Evolutionary conservation across 768 basidiomycete species (phyloP), one percentile per base, ranked within the genome.

Genomic region (Exsudoporus frostii): DNA sequence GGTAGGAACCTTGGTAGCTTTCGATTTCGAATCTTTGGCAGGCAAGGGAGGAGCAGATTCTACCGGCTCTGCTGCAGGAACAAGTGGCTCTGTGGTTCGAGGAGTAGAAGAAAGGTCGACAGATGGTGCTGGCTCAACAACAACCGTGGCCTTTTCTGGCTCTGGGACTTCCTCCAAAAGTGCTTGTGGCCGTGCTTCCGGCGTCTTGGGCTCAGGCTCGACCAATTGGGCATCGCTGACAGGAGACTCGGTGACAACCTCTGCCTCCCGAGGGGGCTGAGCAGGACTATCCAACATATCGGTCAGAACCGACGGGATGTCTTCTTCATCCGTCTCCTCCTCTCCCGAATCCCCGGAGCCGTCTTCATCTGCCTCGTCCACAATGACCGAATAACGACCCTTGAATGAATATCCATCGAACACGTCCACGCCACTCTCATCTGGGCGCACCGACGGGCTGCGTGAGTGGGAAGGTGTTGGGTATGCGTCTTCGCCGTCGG

Each of bases 381-480:
- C 71, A 47, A 92, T 72, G 54, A 93, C 78, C 2, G 90, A 92
- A 71, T 90, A 78, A 17, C 89, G 78, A 10, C 90, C 92, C 70
- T 91, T 92, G 79, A 91, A 97, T 42, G 90, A 92, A 71, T 97
- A 97, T 4, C 92, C 93, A 69, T 94, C 93, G 65, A 95, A 97
- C 29, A 95, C 84, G 68, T 94, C 92, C 17, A 83, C 74, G 24
- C 34, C 24, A 24, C 66, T 72, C 24, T 86, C 83, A 13, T 62
- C 69, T 2, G 73, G 68, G 19, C 77, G 80, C 10, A 85, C 79
- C 10, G 87, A 89, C 5, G 88, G 86, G 56, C 86, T 88, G 41
- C 88, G 83, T 7, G 88, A 88, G 64, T 88, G 87, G 6, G 85
- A 88, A 0, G 88, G 88, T 13, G 90, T 89, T n/a, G 86, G 80